Conservation (phyloP, 1,139 yeast species). For the Saccharomycopsis crataegensis region DNA sequence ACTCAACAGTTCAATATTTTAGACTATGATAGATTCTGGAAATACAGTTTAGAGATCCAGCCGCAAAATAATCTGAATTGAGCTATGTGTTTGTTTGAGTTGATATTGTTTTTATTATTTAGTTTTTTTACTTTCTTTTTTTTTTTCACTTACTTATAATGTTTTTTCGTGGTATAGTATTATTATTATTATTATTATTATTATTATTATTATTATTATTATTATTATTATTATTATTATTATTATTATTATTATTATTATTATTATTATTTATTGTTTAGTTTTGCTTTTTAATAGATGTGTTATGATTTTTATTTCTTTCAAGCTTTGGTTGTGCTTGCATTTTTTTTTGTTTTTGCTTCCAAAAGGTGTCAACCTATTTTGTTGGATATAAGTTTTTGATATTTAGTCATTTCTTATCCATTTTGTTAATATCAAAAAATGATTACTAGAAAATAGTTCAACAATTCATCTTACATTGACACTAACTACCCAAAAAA, state of each 20-base stretch:
- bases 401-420: too few relatives aligned
- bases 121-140: not conserved
- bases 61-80: conserved; percentile 31
- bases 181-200: not conserved
- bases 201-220: not conserved
- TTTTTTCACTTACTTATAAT: not conserved
- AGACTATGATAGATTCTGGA: conserved; percentile 67
- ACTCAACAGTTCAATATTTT: conserved; percentile 51
- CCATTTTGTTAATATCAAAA: too few relatives aligned
- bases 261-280: not conserved
- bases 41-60: conserved; percentile 55
- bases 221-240: not conserved
- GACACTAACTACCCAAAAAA: too few relatives aligned
- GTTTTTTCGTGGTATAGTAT: not conserved
- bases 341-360: too few relatives aligned
- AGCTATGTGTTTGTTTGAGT: not conserved
- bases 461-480: too few relatives aligned
- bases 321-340: not conserved
- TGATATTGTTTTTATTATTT: not conserved
- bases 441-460: too few relatives aligned
- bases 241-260: not conserved
- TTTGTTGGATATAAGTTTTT: too few relatives aligned
- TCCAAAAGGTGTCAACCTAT: too few relatives aligned
- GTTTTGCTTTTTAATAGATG: not conserved
- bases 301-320: not conserved